A percentile compares a stretch with the other conserved stretches of the same genome.
These are phyloP conservation scores for Bertia moriformis DNA, from an alignment of 2,329 filamentous ascomycete genomes.

Conservation along the genomic window DNA sequence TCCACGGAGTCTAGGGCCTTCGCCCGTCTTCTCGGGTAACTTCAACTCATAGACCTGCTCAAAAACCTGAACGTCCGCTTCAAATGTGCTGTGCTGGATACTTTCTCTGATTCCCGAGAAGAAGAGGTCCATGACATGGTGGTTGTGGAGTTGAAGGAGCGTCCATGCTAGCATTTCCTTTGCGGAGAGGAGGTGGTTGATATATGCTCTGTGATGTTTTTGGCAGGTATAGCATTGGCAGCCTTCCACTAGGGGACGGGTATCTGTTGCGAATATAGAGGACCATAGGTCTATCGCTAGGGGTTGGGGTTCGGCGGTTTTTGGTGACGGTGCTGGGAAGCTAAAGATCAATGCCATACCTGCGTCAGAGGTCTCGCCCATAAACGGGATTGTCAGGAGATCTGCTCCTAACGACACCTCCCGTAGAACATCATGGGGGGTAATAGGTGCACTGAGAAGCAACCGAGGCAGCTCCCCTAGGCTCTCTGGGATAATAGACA, in stretches of 20 bases:
- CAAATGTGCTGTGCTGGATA: conserved; percentile 36
- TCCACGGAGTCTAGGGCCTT: conserved; percentile 43
- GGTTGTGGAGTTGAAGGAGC: conserved; percentile 52
- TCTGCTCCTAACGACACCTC: conserved; percentile 43
- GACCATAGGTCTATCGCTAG: conserved; percentile 48
- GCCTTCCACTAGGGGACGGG: conserved; percentile 28
- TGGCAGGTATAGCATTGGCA: conserved; percentile 50
- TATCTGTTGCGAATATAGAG: conserved; percentile 27
- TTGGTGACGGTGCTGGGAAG: conserved; percentile 26
- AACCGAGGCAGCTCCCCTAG: conserved; percentile 38
- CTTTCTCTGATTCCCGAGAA: conserved; percentile 37
- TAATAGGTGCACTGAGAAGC: conserved; percentile 33
- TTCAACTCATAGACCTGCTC: conserved; percentile 31
- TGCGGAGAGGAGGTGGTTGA: conserved; percentile 47
- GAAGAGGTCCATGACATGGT: conserved; percentile 39
- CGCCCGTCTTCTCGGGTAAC: conserved; percentile 40
- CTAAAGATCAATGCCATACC: conserved; percentile 46
- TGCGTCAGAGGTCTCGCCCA: conserved; percentile 40
- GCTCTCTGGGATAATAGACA: conserved; percentile 32
- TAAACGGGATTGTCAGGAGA: conserved; percentile 41
- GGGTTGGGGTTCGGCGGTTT: conserved; percentile 11
- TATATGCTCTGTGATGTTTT: conserved; percentile 47
- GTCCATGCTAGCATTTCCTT: conserved; percentile 61
- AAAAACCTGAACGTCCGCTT: conserved; percentile 32
- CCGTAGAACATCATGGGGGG: conserved; percentile 39